Conservation (phyloP, 768 basidiomycete species). For the Tricholoma flavovirens region DNA sequence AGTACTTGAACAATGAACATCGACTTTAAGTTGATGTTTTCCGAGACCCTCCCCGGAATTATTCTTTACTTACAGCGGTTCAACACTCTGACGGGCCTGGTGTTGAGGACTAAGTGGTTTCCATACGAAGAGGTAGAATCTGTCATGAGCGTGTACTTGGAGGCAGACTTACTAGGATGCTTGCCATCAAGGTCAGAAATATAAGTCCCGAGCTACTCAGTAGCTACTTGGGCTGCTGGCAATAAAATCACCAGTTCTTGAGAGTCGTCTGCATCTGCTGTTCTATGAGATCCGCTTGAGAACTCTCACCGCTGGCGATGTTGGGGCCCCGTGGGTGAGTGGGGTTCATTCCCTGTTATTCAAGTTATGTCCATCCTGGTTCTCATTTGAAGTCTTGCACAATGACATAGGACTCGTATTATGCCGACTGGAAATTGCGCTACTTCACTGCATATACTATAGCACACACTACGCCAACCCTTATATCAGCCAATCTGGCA, state of each 20-base stretch:
- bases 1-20: slow-evolving; percentile 3
- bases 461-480: too few relatives aligned
- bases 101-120: neutral
- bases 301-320: neutral
- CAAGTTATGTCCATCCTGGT: neutral
- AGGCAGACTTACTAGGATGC: neutral
- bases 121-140: neutral
- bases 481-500: neutral
- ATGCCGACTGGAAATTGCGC: slow-evolving; percentile 2
- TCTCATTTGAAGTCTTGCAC: neutral
- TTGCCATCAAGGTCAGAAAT: neutral
- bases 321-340: neutral
- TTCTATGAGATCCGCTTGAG: neutral
- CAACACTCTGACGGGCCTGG: neutral
- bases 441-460: neutral
- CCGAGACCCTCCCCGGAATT: neutral
- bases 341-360: neutral
- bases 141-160: neutral
- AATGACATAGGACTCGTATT: neutral
- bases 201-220: neutral
- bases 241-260: slow-evolving; percentile 4
- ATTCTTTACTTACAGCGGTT: slow-evolving; percentile 5
- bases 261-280: neutral
- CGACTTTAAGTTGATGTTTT: slow-evolving; percentile 6
- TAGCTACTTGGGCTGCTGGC: slow-evolving; percentile 1